Percentiles rank a stretch among this genome's conserved stretches.
These are phyloP conservation scores for Xylaria sp. DNA, from an alignment of 2,329 filamentous ascomycete species.

Conservation along the genomic window DNA sequence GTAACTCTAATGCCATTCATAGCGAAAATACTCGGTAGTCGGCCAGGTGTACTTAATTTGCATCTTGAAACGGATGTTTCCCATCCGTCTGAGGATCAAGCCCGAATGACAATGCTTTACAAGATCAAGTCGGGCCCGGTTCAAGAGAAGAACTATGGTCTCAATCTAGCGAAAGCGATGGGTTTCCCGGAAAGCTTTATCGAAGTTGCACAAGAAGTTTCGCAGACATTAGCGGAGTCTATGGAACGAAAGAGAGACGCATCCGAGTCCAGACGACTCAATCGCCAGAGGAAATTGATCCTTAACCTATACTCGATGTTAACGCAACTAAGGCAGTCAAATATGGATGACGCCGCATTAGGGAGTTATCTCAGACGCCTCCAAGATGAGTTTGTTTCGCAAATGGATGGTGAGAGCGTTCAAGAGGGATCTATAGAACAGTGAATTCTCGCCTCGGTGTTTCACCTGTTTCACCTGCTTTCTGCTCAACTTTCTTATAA, in stretches of 20 bases:
- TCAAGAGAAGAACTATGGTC: constrained; percentile 77
- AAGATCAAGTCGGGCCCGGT: constrained; percentile 76
- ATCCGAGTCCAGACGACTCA: constrained; percentile 62
- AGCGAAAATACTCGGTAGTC: constrained; percentile 74
- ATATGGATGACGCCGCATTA: constrained; percentile 68
- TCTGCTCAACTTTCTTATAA: not conserved
- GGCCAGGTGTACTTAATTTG: constrained; percentile 79
- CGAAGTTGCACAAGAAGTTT: constrained; percentile 69
- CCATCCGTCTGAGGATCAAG: constrained; percentile 52
- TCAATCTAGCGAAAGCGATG: constrained; percentile 77
- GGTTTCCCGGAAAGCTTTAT: constrained; percentile 73
- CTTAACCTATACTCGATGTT: constrained; percentile 76
- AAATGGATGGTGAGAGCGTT: constrained; percentile 61
- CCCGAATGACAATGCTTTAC: constrained; percentile 85
- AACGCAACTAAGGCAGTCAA: constrained; percentile 67
- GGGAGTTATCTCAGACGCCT: constrained; percentile 67
- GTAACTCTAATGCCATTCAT: constrained; percentile 17
- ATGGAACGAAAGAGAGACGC: constrained; percentile 63
- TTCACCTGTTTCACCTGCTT: not conserved
- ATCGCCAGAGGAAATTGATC: constrained; percentile 73
- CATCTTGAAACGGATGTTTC: constrained; percentile 76
- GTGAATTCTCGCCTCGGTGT: not conserved
- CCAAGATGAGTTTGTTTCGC: constrained; percentile 74
- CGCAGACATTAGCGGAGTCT: constrained; percentile 63
- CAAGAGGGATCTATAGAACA: not conserved